These are phyloP conservation scores for Whalleya microplaca DNA, from an alignment of 2,329 filamentous ascomycete species.

Conservation along the genomic window DNA sequence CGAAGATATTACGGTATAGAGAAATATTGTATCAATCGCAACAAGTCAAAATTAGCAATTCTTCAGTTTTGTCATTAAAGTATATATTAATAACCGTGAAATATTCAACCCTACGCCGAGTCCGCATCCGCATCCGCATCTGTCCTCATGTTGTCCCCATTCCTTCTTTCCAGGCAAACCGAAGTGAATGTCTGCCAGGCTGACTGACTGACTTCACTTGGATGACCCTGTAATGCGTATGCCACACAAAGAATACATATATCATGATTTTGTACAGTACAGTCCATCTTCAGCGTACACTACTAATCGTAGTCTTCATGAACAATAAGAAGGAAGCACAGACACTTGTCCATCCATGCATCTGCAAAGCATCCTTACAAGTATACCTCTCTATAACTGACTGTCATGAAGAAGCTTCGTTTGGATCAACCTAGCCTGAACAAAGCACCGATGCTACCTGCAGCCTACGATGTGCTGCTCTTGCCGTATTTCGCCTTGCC, in stretches of 20 bases:
- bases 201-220: conserved; percentile 13
- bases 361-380: conserved; percentile 7
- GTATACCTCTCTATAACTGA: background rate
- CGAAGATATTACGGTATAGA: too few relatives aligned
- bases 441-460: background rate
- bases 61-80: conserved; percentile 10
- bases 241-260: conserved; percentile 27
- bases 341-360: conserved; percentile 12
- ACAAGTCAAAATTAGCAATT: conserved; percentile 7
- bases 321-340: conserved; percentile 20
- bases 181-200: background rate
- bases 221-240: conserved; percentile 12
- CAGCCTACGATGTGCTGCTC: conserved; percentile 52
- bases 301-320: conserved; percentile 10
- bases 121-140: conserved; percentile 1
- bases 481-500: conserved; percentile 83
- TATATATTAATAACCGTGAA: conserved; percentile 15
- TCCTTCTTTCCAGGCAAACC: background rate
- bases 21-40: background rate
- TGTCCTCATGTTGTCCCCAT: background rate
- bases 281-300: conserved; percentile 16
- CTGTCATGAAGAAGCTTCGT: background rate
- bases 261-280: conserved; percentile 36
- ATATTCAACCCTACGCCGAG: conserved; percentile 13
- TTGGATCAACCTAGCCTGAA: background rate